Evolutionary conservation across 306 rosid species (phyloP).

Genomic region (Senna siamea): DNA sequence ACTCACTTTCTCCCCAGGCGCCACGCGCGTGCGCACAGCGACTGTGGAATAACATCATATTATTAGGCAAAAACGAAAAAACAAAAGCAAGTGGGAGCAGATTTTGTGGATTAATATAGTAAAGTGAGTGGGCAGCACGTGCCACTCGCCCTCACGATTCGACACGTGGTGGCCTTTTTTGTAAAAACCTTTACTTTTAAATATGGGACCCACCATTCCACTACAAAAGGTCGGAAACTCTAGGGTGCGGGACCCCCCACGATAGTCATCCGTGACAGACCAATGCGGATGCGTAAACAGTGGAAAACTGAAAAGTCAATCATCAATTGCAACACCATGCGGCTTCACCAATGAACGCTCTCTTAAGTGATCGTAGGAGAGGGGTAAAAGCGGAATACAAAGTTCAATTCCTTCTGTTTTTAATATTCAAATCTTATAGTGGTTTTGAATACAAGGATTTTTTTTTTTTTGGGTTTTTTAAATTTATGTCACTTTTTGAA

Average conservation of each 20-base stretch:
- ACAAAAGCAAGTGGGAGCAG: constrained; percentile 22
- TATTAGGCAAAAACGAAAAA: background rate
- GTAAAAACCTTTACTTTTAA: background rate
- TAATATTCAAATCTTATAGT: too few relatives aligned
- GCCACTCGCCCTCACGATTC: background rate
- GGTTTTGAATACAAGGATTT: too few relatives aligned
- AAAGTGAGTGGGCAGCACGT: constrained; percentile 9
- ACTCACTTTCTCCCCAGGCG: too few relatives aligned
- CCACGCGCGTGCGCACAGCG: background rate
- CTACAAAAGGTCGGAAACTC: background rate
- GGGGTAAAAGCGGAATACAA: too few relatives aligned
- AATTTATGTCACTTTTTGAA: too few relatives aligned
- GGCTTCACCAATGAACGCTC: background rate
- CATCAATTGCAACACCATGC: background rate
- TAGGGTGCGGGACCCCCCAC: constrained; percentile 18
- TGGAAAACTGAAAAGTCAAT: background rate
- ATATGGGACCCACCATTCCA: background rate
- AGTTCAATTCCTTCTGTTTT: too few relatives aligned
- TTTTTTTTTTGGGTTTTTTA: too few relatives aligned
- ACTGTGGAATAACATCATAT: background rate
- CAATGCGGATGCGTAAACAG: background rate
- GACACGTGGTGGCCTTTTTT: background rate
- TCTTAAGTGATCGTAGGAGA: background rate
- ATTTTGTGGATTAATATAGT: constrained; percentile 3
- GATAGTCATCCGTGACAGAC: background rate